Base-by-base conservation (phyloP, 306 rosid genomes). In the Begonia fuchsioides region DNA sequence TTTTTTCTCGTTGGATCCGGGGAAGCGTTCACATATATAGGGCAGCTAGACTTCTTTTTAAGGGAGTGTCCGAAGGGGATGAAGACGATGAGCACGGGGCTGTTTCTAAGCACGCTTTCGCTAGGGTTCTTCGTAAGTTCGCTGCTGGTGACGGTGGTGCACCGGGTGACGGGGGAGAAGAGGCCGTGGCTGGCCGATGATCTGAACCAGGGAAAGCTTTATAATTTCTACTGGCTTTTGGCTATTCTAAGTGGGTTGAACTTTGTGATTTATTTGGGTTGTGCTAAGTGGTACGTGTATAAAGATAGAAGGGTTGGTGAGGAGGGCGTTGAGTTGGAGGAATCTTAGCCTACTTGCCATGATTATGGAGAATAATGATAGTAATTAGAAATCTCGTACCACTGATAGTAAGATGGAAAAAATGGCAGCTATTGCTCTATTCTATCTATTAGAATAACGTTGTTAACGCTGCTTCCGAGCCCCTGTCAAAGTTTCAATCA, bases 61-160 rank as follows among this genome's bases (percentile, higher is more conserved):
- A 68, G 93, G 53, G 97, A 90, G 62, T 90, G 97, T 32, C 97
- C 97, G 0, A 84, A 84, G 53, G 97, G 97, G 50, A 90, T 90
- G 97, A 90, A 90, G 59, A 90, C 97, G 0, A 79, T 81, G 87
- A 90, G 97, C 65, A 90, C 97, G 1, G 97, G 97, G 12, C 55
- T 84, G 49, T 90, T 90, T 51, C 60, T 90, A 67, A 90, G 94
- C 63, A 81, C 97, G 9, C 67, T 90, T 1, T 76, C 97, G 1
- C 26, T 90, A 32, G 95, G 97, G 43, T 90, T 76, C 43, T 90
- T 90, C 68, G 17, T 81, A 10, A 90, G 97, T 66, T 70, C 97
- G 12, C 4, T 81, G 8, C 45, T 84, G 65, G 97, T 90, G 44
- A 58, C 79, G 3, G 18, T 90, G 10, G 94, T 90, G 56, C 82